These are phyloP conservation scores for Umbelopsis sp. DNA, from an alignment of 192 early-diverging fungal genomes.

Conservation along the genomic window DNA sequence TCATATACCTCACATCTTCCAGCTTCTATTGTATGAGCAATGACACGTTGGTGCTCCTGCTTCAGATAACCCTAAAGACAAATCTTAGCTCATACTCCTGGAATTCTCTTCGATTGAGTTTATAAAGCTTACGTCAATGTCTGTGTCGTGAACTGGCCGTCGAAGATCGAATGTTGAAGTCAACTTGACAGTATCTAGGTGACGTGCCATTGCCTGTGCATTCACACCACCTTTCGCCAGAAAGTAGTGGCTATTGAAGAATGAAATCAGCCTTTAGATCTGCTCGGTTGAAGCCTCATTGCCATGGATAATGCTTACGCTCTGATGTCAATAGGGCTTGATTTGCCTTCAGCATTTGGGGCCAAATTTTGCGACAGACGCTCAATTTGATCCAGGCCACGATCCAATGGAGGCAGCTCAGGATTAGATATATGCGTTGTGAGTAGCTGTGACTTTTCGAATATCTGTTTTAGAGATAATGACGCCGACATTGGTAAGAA, in stretches of 20 bases:
- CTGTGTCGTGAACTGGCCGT: slow-evolving; percentile 76
- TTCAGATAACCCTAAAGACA: neutral
- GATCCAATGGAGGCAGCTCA: slow-evolving; percentile 76
- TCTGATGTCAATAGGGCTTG: neutral
- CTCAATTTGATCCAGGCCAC: slow-evolving; percentile 91
- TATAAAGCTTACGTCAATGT: slow-evolving; percentile 60
- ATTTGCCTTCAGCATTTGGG: neutral
- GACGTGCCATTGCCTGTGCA: slow-evolving; percentile 65
- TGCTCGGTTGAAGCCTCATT: neutral
- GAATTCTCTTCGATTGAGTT: neutral
- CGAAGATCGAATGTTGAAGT: slow-evolving; percentile 73
- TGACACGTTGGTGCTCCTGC: slow-evolving; percentile 2
- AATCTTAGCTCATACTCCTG: neutral
- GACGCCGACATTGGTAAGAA: neutral
- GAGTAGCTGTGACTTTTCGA: slow-evolving; percentile 76
- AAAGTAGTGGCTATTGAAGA: slow-evolving; percentile 59
- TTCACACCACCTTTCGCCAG: slow-evolving; percentile 82
- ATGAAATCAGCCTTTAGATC: neutral
- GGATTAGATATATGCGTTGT: slow-evolving; percentile 70
- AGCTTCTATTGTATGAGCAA: slow-evolving; percentile 1
- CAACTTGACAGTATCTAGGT: slow-evolving; percentile 66
- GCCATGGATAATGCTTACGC: neutral
- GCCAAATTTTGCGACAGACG: neutral
- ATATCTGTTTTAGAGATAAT: slow-evolving; percentile 52
- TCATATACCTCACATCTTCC: slow-evolving; percentile 4